Conservation (phyloP, 2,329 filamentous ascomycete genomes). For the Colletotrichum tabaci region DNA sequence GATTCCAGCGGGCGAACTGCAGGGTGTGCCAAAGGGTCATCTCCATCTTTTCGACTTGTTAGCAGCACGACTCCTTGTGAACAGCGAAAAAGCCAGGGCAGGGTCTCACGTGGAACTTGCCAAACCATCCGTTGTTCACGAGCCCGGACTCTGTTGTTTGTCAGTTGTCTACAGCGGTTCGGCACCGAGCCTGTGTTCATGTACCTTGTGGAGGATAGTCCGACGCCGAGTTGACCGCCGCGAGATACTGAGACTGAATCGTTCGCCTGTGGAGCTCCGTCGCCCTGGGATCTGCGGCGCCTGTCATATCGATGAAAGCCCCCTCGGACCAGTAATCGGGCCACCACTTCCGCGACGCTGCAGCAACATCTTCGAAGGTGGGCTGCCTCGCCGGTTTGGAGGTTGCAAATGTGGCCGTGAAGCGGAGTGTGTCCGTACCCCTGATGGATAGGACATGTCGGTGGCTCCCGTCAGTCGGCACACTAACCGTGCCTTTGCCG, state of each 20-base stretch:
- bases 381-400: slow-evolving; percentile 43
- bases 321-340: slow-evolving; percentile 64
- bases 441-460: slow-evolving; percentile 57
- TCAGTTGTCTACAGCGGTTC: not conserved
- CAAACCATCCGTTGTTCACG: slow-evolving; percentile 70
- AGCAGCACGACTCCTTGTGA: not conserved
- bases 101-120: slow-evolving; percentile 64
- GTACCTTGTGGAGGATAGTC: slow-evolving; percentile 62
- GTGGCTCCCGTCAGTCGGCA: slow-evolving; percentile 55
- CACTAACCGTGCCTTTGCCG: slow-evolving; percentile 50
- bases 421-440: slow-evolving; percentile 47
- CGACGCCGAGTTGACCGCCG: slow-evolving; percentile 67
- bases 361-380: slow-evolving; percentile 47
- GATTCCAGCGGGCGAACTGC: slow-evolving; percentile 66
- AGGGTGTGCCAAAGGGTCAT: slow-evolving; percentile 69
- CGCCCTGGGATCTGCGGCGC: slow-evolving; percentile 56
- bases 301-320: slow-evolving; percentile 66
- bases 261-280: slow-evolving; percentile 67
- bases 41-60: slow-evolving; percentile 56
- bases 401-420: slow-evolving; percentile 53
- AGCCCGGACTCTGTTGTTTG: slow-evolving; percentile 54
- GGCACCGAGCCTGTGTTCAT: slow-evolving; percentile 22
- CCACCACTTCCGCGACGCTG: slow-evolving; percentile 61
- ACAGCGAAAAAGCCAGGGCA: not conserved
- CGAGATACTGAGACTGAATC: slow-evolving; percentile 67